phyloP scores from a whole-genome alignment of 176 grass and related monocot genomes.

The Echinochloa phyllopogon region DNA sequence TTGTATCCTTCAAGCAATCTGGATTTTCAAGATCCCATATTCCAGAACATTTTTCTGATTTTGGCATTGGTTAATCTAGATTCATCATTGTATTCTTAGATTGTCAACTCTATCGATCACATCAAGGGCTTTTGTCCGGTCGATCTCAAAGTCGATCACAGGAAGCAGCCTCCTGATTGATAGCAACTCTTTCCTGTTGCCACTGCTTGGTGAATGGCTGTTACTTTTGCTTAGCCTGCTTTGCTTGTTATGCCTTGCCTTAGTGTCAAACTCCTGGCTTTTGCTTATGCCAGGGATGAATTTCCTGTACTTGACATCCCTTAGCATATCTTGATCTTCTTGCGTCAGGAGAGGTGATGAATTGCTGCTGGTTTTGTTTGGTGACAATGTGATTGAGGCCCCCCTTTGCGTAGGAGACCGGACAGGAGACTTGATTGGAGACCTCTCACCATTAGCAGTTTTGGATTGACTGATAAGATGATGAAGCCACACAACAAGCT shows the following conservation, averaged over 20 bases:
- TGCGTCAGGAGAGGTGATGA: slow-evolving; percentile 69
- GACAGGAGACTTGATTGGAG: slow-evolving; percentile 90
- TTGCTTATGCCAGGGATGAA: slow-evolving; percentile 90
- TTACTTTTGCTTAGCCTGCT: slow-evolving; percentile 91
- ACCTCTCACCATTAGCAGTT: slow-evolving; percentile 64
- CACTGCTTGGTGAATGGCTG: slow-evolving; percentile 87
- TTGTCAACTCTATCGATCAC: slow-evolving; percentile 88
- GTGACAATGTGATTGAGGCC: slow-evolving; percentile 40
- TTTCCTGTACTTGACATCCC: slow-evolving; percentile 81
- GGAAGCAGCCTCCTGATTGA: slow-evolving; percentile 75
- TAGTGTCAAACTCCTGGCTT: slow-evolving; percentile 91
- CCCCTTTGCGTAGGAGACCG: slow-evolving; percentile 73
- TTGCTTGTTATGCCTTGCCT: slow-evolving; percentile 59
- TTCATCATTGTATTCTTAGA: slow-evolving; percentile 61
- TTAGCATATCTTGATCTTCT: slow-evolving; percentile 98
- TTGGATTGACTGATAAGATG: slow-evolving; percentile 88
- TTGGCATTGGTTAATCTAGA: neutral
- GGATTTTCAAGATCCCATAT: slow-evolving; percentile 39
- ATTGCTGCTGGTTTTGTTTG: slow-evolving; percentile 54
- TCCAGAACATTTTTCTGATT: neutral
- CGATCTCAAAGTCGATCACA: slow-evolving; percentile 81
- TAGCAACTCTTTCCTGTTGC: slow-evolving; percentile 68
- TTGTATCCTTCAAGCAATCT: slow-evolving; percentile 26
- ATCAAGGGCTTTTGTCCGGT: slow-evolving; percentile 84
- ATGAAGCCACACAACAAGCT: slow-evolving; percentile 84